phyloP scores from a whole-genome alignment of 192 early-diverging fungal species.

The Gryganskiella cystojenkinii region DNA sequence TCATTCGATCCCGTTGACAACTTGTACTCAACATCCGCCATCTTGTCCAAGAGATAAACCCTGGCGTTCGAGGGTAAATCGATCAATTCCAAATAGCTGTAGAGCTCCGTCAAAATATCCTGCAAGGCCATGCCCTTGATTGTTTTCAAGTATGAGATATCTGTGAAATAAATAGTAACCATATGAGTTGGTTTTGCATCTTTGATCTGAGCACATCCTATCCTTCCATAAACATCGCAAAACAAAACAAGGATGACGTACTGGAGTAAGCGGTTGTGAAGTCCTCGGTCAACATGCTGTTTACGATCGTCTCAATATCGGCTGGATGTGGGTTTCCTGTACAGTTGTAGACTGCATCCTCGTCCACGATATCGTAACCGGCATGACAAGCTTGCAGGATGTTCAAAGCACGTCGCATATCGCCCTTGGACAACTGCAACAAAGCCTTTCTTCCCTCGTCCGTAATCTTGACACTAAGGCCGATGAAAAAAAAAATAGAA shows the following conservation, averaged over 20 bases:
- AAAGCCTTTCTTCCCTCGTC: slow-evolving; percentile 84
- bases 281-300: slow-evolving; percentile 88
- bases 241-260: slow-evolving; percentile 24
- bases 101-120: slow-evolving; percentile 90
- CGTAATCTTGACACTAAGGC: slow-evolving; percentile 77
- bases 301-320: slow-evolving; percentile 82
- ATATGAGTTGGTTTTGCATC: too few species aligned
- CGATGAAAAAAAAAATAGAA: background rate
- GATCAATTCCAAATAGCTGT: slow-evolving; percentile 69
- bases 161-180: slow-evolving; percentile 49
- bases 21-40: slow-evolving; percentile 94
- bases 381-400: slow-evolving; percentile 95
- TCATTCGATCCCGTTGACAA: slow-evolving; percentile 87
- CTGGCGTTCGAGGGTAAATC: slow-evolving; percentile 78
- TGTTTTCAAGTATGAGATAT: slow-evolving; percentile 77
- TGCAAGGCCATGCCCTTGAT: slow-evolving; percentile 91
- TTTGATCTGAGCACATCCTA: too few species aligned
- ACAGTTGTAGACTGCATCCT: slow-evolving; percentile 89
- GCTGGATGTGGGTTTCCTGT: slow-evolving; percentile 91
- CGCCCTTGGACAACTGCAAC: slow-evolving; percentile 87
- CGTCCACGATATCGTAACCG: slow-evolving; percentile 79
- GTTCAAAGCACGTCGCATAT: slow-evolving; percentile 97
- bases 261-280: slow-evolving; percentile 80
- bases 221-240: too few species aligned
- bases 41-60: slow-evolving; percentile 77